Evolutionary conservation across 2,329 filamentous ascomycete species (phyloP).

Genomic region (Domatiomyces globalis): DNA sequence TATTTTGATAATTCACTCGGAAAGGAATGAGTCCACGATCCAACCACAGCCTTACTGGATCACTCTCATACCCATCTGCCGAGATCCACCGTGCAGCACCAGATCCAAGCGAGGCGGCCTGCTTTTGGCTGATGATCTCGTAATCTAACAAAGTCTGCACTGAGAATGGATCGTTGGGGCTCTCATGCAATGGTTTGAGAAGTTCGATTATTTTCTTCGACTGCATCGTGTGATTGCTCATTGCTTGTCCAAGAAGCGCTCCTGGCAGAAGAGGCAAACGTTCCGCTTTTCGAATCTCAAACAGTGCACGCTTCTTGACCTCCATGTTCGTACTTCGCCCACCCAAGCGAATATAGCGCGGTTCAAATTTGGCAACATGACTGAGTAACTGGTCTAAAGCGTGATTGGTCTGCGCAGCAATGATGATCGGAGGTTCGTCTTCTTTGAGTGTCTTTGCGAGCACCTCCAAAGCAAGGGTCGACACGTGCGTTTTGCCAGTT

Average conservation of each 20-base stretch:
- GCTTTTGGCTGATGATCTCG: slow-evolving; percentile 47
- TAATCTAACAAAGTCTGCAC: slow-evolving; percentile 40
- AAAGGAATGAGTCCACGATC: slow-evolving; percentile 37
- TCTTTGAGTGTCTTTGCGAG: slow-evolving; percentile 45
- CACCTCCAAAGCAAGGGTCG: slow-evolving; percentile 54
- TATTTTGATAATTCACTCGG: slow-evolving; percentile 30
- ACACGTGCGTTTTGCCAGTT: slow-evolving; percentile 70
- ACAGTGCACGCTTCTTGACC: slow-evolving; percentile 54
- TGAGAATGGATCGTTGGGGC: slow-evolving; percentile 34
- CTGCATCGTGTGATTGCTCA: slow-evolving; percentile 30
- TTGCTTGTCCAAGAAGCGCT: slow-evolving; percentile 27
- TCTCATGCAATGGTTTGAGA: slow-evolving; percentile 30
- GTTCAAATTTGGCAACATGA: slow-evolving; percentile 48
- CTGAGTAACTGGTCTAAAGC: slow-evolving; percentile 69
- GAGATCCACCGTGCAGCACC: slow-evolving; percentile 34
- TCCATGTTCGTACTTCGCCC: slow-evolving; percentile 52
- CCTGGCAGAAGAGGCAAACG: slow-evolving; percentile 26
- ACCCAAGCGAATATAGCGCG: slow-evolving; percentile 52
- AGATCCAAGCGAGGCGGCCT: slow-evolving; percentile 46
- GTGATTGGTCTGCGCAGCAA: slow-evolving; percentile 82
- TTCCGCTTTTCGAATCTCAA: slow-evolving; percentile 38
- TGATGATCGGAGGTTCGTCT: slow-evolving; percentile 54
- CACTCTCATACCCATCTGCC: slow-evolving; percentile 20
- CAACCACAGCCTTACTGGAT: slow-evolving; percentile 43
- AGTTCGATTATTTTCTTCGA: slow-evolving; percentile 28